Evolutionary conservation across 164 flowering plant species (phyloP).

Genomic region (Paratinospora sagittata): DNA sequence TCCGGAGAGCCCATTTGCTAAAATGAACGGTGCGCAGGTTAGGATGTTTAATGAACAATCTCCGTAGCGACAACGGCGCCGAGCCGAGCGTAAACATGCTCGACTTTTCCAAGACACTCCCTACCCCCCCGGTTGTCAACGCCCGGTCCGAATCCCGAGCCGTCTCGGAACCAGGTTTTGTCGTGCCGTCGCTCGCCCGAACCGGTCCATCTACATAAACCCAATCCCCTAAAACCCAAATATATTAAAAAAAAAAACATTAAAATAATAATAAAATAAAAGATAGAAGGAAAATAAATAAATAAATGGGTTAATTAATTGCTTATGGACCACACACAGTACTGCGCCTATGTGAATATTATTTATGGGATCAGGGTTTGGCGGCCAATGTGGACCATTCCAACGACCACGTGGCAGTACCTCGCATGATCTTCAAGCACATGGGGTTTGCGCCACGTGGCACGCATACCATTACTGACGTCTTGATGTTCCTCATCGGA

Average conservation of each 20-base stretch:
- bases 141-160: constrained; percentile 14
- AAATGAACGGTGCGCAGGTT: not conserved
- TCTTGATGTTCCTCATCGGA: constrained; percentile 6
- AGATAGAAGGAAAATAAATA: not conserved
- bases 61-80: constrained; percentile 17
- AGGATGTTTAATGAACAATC: too few species aligned
- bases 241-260: too few species aligned
- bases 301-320: not conserved
- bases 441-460: constrained; percentile 12
- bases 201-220: constrained; percentile 1
- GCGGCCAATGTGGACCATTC: not conserved
- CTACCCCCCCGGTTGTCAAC: constrained; percentile 7
- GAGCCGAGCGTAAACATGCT: constrained; percentile 7
- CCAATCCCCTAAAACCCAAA: not conserved
- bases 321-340: too few species aligned
- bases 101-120: constrained; percentile 13
- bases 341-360: too few species aligned
- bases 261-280: too few species aligned
- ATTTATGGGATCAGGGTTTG: not conserved
- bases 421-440: constrained; percentile 4
- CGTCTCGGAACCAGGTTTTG: constrained; percentile 11
- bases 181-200: constrained; percentile 15
- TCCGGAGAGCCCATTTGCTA: too few species aligned
- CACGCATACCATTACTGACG: constrained; percentile 4
- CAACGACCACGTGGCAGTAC: constrained; percentile 10